Percentiles rank a stretch among this genome's conserved stretches.
phyloP scores from a whole-genome alignment of 495 filamentous ascomycete species.

The Annulohypoxylon nitens region DNA sequence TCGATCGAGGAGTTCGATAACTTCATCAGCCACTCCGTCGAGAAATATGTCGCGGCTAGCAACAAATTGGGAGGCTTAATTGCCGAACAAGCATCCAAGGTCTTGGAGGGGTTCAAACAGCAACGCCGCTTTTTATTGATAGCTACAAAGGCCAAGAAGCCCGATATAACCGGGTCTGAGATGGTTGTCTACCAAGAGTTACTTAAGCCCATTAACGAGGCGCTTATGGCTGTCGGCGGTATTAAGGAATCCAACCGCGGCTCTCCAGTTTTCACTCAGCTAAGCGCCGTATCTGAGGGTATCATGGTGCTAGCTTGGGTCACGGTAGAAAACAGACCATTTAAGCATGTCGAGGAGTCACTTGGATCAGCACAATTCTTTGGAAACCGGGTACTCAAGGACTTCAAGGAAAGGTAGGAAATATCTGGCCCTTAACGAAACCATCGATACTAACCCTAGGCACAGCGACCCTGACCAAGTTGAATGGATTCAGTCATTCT shows the following conservation, averaged over 20 bases:
- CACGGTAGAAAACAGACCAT: constrained; percentile 79
- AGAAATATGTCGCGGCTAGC: constrained; percentile 82
- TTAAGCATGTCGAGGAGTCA: constrained; percentile 82
- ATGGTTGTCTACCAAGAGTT: constrained; percentile 74
- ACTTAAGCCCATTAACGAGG: constrained; percentile 83
- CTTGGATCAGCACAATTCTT: constrained; percentile 86
- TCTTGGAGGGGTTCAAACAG: constrained; percentile 73
- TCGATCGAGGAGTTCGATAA: constrained; percentile 87
- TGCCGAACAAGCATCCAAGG: constrained; percentile 73
- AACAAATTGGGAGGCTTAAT: constrained; percentile 80
- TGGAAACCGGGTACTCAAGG: constrained; percentile 89
- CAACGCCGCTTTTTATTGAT: constrained; percentile 90
- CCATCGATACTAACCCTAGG: constrained; percentile 12
- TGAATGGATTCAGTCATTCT: constrained; percentile 89
- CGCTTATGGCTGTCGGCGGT: constrained; percentile 78
- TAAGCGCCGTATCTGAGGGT: constrained; percentile 89
- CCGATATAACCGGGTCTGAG: constrained; percentile 73
- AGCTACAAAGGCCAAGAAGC: constrained; percentile 92
- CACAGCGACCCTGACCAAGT: constrained; percentile 79
- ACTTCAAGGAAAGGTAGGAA: constrained; percentile 88
- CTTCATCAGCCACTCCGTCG: constrained; percentile 80
- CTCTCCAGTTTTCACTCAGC: constrained; percentile 77
- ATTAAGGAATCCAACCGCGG: constrained; percentile 83
- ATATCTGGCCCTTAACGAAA: background rate
- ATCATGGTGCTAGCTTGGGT: constrained; percentile 90